Evolutionary conservation across 768 basidiomycete genomes (phyloP), one percentile per base, ranked within the genome.

Genomic region (Lentinus brumalis): DNA sequence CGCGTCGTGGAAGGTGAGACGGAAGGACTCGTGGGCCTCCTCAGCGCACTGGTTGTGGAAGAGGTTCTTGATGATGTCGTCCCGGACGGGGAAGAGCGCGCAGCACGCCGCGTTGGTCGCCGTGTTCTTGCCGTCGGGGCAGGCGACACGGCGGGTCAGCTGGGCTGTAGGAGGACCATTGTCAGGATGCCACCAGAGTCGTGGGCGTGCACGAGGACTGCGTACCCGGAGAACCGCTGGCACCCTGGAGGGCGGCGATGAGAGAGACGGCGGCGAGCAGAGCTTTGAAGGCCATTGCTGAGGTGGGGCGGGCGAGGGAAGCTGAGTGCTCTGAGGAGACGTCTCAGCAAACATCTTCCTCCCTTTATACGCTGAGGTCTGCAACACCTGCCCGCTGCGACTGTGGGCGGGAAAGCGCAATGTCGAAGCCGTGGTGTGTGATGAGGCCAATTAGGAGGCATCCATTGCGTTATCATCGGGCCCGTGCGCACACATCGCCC

Each of bases 11-110:
- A 69, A 72, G 41, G 59, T 66, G 50, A 67, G 61, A 53, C 70
- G 70, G 18, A 71, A 49, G 41, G 59, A 65, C 47, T 71, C 70
- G 47, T 71, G 70, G 3, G 68, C 70, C 52, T 70, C 66, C 54
- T 74, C 71, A 45, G 72, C 71, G 60, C 74, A 75, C 53, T 73
- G n/a, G 42, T 63, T 69, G 26, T 74, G 70, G 66, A 75, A 75
- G n/a, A 75, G 66, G 26, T 66, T 63, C 40, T 68, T 35, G 59
- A 73, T 72, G n/a, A 75, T 57, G 50, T 69, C 66, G 55, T 56
- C 55, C 30, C 55, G 55, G 7, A 56, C 55, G 30, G 55, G 41
- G 42, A 56, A 56, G 12, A 56, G 55, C 7, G 21, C 12, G 55
- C 55, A 56, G 42, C 55, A 56, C 35, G 35, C 35, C 15, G 55